Conservation (phyloP, 1,284 basidiomycete genomes). For the Melampsora larici-populina region DNA sequence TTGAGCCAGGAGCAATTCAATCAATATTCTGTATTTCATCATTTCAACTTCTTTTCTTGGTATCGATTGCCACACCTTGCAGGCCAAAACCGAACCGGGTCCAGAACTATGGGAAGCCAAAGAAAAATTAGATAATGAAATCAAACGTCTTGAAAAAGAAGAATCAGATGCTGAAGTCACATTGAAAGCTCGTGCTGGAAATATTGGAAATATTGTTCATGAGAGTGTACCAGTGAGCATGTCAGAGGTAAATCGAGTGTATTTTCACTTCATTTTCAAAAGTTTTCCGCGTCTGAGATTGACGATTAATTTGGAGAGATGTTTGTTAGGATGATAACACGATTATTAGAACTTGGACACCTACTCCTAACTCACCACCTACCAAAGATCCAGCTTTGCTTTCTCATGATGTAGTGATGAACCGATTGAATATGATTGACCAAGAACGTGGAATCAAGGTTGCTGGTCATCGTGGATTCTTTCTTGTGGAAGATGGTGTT, state of each 20-base stretch:
- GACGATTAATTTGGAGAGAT: background rate
- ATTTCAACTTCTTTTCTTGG: background rate
- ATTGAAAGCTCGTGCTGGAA: constrained; percentile 75
- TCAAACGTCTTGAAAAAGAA: constrained; percentile 3
- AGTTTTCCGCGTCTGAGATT: background rate
- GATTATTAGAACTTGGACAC: constrained; percentile 78
- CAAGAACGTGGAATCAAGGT: constrained; percentile 84
- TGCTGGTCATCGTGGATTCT: constrained; percentile 92
- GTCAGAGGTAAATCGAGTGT: constrained; percentile 68
- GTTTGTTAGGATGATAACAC: constrained; percentile 75
- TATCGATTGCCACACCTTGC: background rate
- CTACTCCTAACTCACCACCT: constrained; percentile 62
- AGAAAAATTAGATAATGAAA: constrained; percentile 28
- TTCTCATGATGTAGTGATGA: constrained; percentile 93
- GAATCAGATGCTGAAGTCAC: constrained; percentile 68
- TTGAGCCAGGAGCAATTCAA: background rate
- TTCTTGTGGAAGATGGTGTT: constrained; percentile 88
- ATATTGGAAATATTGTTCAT: constrained; percentile 89
- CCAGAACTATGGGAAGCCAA: constrained; percentile 23
- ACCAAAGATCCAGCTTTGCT: constrained; percentile 68
- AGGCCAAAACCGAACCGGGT: constrained; percentile 35
- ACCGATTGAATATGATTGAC: constrained; percentile 90
- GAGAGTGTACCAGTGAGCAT: constrained; percentile 77
- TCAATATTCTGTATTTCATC: too few relatives aligned
- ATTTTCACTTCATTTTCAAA: background rate